Percentiles rank a stretch among this genome's conserved stretches.
Conservation (phyloP, 441 rosid genomes). For the Populus hybrid region DNA sequence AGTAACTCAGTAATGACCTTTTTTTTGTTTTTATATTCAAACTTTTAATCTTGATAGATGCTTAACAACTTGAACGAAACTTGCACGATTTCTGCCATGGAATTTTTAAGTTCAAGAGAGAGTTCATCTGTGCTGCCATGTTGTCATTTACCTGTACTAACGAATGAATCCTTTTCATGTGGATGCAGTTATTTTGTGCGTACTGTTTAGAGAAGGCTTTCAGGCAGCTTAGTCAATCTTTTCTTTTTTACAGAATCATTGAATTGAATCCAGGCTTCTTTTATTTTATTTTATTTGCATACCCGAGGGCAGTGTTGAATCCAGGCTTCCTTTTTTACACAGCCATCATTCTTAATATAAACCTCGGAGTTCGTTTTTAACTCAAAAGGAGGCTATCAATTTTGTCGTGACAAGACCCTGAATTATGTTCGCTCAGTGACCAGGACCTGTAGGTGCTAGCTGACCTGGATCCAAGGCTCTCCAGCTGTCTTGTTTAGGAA, state of each 20-base stretch:
- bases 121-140: not conserved
- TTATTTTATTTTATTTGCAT: slow-evolving; percentile 15
- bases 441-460: slow-evolving; percentile 10
- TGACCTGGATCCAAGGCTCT: slow-evolving; percentile 14
- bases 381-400: not conserved
- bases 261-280: slow-evolving; percentile 18
- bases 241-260: slow-evolving; percentile 29
- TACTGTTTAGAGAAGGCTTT: slow-evolving; percentile 8
- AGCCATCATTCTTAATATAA: slow-evolving; percentile 33
- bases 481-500: slow-evolving; percentile 3
- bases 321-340: slow-evolving; percentile 32
- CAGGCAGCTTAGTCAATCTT: slow-evolving; percentile 16
- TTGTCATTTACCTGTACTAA: not conserved
- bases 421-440: slow-evolving; percentile 3
- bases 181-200: slow-evolving; percentile 25
- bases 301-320: slow-evolving; percentile 16
- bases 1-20: not conserved
- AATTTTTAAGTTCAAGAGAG: not conserved
- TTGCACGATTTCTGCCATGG: not conserved
- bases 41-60: not conserved
- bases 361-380: slow-evolving; percentile 7
- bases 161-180: not conserved
- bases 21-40: no score
- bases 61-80: not conserved
- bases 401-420: slow-evolving; percentile 1